A percentile compares a stretch with the other conserved stretches of the same genome.
Conservation (phyloP, 2,329 filamentous ascomycete species). For the Xylariaceae sp. region DNA sequence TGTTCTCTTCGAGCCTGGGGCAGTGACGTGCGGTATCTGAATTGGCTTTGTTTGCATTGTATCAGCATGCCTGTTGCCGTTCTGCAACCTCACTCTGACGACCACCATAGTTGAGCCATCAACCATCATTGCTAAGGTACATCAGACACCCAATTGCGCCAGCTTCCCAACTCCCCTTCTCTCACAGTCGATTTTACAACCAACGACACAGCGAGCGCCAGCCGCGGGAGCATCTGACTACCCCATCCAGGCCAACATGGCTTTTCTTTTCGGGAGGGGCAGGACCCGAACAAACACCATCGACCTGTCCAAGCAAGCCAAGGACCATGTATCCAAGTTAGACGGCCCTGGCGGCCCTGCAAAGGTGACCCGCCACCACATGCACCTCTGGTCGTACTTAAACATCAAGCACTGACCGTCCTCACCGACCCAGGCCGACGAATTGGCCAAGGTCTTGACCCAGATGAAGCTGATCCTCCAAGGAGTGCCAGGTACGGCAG, state of each 20-base stretch:
- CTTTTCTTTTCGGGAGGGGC: constrained; percentile 55
- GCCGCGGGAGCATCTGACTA: neutral
- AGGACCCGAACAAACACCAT: constrained; percentile 49
- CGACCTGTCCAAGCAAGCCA: constrained; percentile 55
- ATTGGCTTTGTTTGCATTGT: constrained; percentile 3
- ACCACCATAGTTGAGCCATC: constrained; percentile 6
- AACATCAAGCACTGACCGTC: constrained; percentile 23
- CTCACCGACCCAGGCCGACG: constrained; percentile 64
- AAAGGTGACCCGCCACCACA: constrained; percentile 39
- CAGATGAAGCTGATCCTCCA: constrained; percentile 94
- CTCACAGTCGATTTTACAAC: constrained; percentile 1
- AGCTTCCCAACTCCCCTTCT: neutral
- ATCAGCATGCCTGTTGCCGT: neutral
- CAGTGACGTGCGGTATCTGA: constrained; percentile 9
- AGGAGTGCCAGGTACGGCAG: constrained; percentile 75
- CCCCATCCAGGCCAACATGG: constrained; percentile 37
- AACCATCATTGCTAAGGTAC: too few relatives aligned
- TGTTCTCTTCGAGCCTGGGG: neutral
- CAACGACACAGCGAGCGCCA: neutral
- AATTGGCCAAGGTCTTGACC: constrained; percentile 77
- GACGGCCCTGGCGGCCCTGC: constrained; percentile 48
- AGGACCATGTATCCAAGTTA: constrained; percentile 52
- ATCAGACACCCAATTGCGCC: too few relatives aligned
- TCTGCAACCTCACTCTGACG: neutral
- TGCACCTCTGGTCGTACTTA: constrained; percentile 6